Base-by-base conservation (phyloP, 2,329 filamentous ascomycete genomes). In the Pyricularia sp. region DNA sequence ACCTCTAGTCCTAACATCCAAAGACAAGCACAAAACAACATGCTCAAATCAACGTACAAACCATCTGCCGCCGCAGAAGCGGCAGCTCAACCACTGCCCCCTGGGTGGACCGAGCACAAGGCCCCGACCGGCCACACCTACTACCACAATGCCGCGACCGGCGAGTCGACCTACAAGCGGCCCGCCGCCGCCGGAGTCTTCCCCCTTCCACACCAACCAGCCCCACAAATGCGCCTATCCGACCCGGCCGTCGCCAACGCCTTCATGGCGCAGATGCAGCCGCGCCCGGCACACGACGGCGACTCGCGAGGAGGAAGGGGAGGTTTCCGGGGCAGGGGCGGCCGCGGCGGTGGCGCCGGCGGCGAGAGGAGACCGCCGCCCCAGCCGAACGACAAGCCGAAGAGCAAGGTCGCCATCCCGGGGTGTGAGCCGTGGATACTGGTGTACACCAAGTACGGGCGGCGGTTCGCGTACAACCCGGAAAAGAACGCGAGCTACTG, bases 71-170 rank as follows among this genome's bases (percentile, higher is more conserved):
- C 78, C 65, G 76, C 78, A 69, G 74, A 80, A 20, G 75, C 78
- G 66, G 76, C 78, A 68, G 76, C 80, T 55, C 83, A 86, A 64
- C 87, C 91, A 50, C 83, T 97, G 0, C 90, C 89, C 31, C 84
- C 89, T 63, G 93, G 92, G 71, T 97, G 94, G 94, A 92, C 91
- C n/a, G 92, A 97, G 78, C 93, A 97, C 80, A 94, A 90, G 79
- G 93, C 94, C 68, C 94, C 93, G 6, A 90, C 90, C 67, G 93
- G 93, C 4, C 93, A 97, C 78, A 85, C 85, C 31, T 97, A 97
- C 81, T 97, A 94, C 79, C 95, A 96, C 81, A 90, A 97, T 80
- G 83, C 88, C 64, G 83, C 86, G 69, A 94, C 92, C 1, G 93
- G 95, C 74, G 86, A 92, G 75, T 97, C 94, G 0, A 97, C 94